These are phyloP conservation scores for Luzula sylvatica DNA, from an alignment of 176 grass and related monocot species.

Conservation along the genomic window DNA sequence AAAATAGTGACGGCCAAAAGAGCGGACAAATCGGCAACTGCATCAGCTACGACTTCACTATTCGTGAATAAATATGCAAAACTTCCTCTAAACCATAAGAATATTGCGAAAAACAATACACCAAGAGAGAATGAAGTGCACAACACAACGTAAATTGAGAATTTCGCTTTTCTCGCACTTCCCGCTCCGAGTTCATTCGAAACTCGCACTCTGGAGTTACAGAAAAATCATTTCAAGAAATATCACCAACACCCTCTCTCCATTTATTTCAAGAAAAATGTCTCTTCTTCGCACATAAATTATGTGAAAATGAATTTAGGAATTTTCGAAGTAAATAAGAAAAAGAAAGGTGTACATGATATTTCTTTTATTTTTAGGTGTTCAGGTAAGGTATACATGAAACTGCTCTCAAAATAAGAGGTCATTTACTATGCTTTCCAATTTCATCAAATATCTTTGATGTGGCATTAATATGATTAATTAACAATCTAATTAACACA, in stretches of 20 bases:
- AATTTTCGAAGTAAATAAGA: neutral
- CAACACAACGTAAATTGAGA: constrained; percentile 41
- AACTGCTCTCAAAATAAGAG: too few relatives aligned
- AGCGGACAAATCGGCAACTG: constrained; percentile 42
- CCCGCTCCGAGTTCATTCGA: constrained; percentile 75
- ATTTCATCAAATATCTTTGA: too few relatives aligned
- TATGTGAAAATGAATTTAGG: neutral
- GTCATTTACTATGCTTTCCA: too few relatives aligned
- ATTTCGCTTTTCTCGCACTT: constrained; percentile 46
- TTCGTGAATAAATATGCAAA: constrained; percentile 51
- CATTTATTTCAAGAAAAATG: neutral
- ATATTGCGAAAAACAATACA: constrained; percentile 34
- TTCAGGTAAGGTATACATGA: too few relatives aligned
- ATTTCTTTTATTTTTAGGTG: too few relatives aligned
- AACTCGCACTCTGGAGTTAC: constrained; percentile 44
- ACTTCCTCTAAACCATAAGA: constrained; percentile 30
- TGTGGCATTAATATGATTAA: too few relatives aligned
- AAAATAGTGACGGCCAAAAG: constrained; percentile 52
- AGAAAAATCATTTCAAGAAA: neutral
- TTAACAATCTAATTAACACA: too few relatives aligned
- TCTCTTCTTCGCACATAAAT: neutral
- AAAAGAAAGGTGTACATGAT: neutral
- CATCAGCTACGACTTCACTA: constrained; percentile 25
- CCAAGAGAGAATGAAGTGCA: constrained; percentile 42
- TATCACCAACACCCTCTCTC: neutral